Evolutionary conservation across 257 asterid genomes (phyloP).

Genomic region (Salvia splendens): DNA sequence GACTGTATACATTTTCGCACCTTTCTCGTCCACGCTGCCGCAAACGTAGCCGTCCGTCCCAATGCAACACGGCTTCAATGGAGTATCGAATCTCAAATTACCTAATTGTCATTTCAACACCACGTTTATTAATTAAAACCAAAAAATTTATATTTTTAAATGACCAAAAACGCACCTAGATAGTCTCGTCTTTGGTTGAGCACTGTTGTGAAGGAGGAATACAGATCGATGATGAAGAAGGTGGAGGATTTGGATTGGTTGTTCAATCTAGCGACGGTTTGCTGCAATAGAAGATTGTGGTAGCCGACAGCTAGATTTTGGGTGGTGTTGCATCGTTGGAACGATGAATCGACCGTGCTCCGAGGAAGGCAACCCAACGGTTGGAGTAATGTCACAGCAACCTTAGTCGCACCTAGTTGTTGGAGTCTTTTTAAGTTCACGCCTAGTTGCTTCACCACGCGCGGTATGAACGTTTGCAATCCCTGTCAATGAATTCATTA

Average conservation of each 20-base stretch:
- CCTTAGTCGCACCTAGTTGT: constrained; percentile 53
- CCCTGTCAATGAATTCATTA: too few species aligned
- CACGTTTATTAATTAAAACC: too few species aligned
- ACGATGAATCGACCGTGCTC: constrained; percentile 43
- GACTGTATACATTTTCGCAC: constrained; percentile 61
- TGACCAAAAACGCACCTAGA: background rate
- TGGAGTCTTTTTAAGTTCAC: constrained; percentile 48
- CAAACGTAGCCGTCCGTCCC: constrained; percentile 56
- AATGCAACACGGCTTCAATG: constrained; percentile 77
- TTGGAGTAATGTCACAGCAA: constrained; percentile 57
- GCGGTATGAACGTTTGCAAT: constrained; percentile 39
- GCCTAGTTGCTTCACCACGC: constrained; percentile 57
- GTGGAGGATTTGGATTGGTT: constrained; percentile 37
- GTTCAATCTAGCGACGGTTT: constrained; percentile 54
- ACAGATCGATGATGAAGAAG: constrained; percentile 59
- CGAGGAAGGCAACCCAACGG: constrained; percentile 91
- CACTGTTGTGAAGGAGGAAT: constrained; percentile 50
- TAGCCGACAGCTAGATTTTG: constrained; percentile 49
- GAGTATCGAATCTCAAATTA: constrained; percentile 51
- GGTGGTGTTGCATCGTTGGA: constrained; percentile 62
- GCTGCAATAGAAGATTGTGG: constrained; percentile 58
- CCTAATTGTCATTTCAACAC: background rate
- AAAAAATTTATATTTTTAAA: too few species aligned
- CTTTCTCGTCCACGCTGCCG: constrained; percentile 56
- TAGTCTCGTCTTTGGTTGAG: constrained; percentile 39